Evolutionary conservation across 257 asterid genomes (phyloP).

Genomic region (Hygrophila difformis): DNA sequence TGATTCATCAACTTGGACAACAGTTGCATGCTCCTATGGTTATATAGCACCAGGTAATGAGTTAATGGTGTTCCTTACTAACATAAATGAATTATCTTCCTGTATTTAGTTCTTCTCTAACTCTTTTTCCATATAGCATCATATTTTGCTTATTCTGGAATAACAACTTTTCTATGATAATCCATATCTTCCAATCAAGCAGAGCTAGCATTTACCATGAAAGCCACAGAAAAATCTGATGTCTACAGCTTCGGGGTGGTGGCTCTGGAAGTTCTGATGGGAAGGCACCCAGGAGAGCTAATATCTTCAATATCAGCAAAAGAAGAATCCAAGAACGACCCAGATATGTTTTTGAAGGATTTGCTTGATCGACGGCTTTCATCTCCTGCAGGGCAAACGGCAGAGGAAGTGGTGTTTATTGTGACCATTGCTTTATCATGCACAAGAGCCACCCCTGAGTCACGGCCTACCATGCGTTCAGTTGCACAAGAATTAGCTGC

Average conservation of each 20-base stretch:
- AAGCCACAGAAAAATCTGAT: conserved; percentile 77
- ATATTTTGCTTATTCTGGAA: no score
- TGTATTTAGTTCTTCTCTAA: no score
- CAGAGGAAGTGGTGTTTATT: conserved; percentile 61
- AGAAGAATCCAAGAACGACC: conserved; percentile 16
- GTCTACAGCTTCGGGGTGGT: conserved; percentile 95
- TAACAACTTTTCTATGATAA: no score
- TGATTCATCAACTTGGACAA: conserved; percentile 66
- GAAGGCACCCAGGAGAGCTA: conserved; percentile 84
- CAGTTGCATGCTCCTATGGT: conserved; percentile 90
- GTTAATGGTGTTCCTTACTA: no score
- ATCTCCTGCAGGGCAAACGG: conserved; percentile 47
- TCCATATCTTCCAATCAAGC: no score
- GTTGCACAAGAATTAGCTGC: conserved; percentile 78
- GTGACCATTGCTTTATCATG: conserved; percentile 65
- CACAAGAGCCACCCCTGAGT: conserved; percentile 43
- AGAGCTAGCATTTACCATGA: conserved; percentile 81
- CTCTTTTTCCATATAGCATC: conserved; percentile 7
- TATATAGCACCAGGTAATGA: conserved; percentile 96
- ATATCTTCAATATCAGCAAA: conserved; percentile 38
- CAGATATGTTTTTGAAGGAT: conserved; percentile 44
- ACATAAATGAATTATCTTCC: no score
- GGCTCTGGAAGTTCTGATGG: conserved; percentile 78
- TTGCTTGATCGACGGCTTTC: conserved; percentile 60
- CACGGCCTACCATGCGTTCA: conserved; percentile 70